Base-by-base conservation (phyloP, 1,284 basidiomycete species). In the Naganishia liquefaciens region DNA sequence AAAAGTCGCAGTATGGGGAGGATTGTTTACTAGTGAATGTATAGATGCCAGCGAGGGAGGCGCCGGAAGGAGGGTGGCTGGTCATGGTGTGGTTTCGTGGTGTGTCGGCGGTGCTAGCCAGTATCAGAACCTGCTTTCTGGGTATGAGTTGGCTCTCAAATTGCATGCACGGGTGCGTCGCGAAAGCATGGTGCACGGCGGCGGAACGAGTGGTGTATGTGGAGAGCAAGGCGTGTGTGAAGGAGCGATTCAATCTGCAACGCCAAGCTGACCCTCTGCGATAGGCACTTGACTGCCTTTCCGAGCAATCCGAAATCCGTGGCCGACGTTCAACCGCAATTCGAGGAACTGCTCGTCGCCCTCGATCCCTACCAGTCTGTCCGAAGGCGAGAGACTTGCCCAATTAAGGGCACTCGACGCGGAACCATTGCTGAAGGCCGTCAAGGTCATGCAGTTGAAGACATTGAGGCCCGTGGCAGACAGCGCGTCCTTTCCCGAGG, bases 381-480 rank as follows among this genome's bases (percentile, higher is more conserved):
- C 53, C 30, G 37, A 4, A 13, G n/a, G 23, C 37, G 53, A 54
- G 25, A 54, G 42, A 25, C 39, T 54, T 5, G 53, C 19, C 10
- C n/a, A 11, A 37, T 27, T 54, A 37, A 54, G 53, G 53, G 3
- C 5, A 39, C 6, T 54, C n/a, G 53, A 42, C 23, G 53, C 53
- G 5, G 27, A 44, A 25, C n/a, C 25, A 15, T 51, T 51, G 42
- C 40, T 25, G 15, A 39, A 54, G 23, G 33, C 23, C 5, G 28
- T 53, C 60, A 54, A 49, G 30, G 19, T n/a, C 30, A 44, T 62
- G 44, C 9, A 37, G 23, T 17, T 19, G 37, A 30, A 51, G 33
- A 62, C 43, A 21, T 60, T 60, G 13, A 60, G 55, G 43, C 17
- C 44, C 19, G 55, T 60, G 3, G 55, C 43, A n/a, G 55, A 60